phyloP scores from a whole-genome alignment of 371 early-diverging fungal species.

The Rhizopus microsporus region DNA sequence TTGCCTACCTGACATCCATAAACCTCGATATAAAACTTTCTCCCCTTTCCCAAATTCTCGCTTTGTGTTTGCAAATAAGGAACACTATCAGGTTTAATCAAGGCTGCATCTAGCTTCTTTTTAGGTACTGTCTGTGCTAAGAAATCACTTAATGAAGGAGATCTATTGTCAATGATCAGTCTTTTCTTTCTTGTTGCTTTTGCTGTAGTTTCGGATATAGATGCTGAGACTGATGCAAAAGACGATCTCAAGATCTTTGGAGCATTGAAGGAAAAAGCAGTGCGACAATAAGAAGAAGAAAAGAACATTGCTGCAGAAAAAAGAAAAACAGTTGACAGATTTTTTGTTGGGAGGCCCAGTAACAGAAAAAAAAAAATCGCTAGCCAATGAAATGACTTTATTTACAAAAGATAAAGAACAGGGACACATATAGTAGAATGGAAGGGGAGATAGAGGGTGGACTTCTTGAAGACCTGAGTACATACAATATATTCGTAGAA shows the following conservation, averaged over 20 bases:
- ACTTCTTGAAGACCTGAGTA: too few species aligned
- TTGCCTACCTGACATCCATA: conserved; percentile 72
- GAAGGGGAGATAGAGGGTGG: too few species aligned
- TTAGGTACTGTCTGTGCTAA: conserved; percentile 3
- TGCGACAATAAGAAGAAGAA: conserved; percentile 5
- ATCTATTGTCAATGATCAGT: conserved; percentile 66
- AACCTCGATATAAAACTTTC: conserved; percentile 70
- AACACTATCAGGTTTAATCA: conserved; percentile 40
- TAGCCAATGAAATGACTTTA: too few species aligned
- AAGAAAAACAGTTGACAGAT: not conserved
- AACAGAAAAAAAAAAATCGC: too few species aligned
- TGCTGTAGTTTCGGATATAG: too few species aligned
- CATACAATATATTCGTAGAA: too few species aligned
- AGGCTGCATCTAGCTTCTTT: conserved; percentile 15
- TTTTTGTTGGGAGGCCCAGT: too few species aligned
- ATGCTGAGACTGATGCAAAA: too few species aligned
- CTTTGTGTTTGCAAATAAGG: conserved; percentile 59
- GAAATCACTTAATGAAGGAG: conserved; percentile 71
- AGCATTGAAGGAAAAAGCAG: too few species aligned
- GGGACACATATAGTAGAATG: too few species aligned
- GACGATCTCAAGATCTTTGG: too few species aligned
- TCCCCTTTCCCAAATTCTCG: conserved; percentile 41
- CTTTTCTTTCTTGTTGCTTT: conserved; percentile 27
- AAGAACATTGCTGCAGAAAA: not conserved
- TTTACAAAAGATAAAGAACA: too few species aligned